A percentile compares a stretch with the other conserved stretches of the same genome.
Evolutionary conservation across 495 filamentous ascomycete species (phyloP).

Genomic region (Eremomyces bilateralis): DNA sequence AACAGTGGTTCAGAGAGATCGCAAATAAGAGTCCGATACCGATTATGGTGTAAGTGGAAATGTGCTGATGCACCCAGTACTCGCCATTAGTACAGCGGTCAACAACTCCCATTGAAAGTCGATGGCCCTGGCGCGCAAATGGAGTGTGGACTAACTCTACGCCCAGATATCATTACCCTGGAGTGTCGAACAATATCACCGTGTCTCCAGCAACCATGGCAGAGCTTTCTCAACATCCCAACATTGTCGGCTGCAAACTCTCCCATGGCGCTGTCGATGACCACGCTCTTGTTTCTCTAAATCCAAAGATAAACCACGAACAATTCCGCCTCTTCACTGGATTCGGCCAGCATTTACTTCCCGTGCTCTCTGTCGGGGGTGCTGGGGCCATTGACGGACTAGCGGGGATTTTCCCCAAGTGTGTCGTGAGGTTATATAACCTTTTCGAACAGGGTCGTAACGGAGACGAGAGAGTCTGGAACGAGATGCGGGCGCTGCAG

Average conservation of each 20-base stretch:
- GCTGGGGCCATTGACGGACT: constrained; percentile 43
- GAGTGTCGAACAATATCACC: constrained; percentile 37
- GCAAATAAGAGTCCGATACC: constrained; percentile 11
- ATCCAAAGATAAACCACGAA: constrained; percentile 24
- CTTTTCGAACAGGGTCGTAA: constrained; percentile 19
- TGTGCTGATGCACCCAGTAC: no score
- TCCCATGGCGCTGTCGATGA: constrained; percentile 41
- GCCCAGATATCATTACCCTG: constrained; percentile 40
- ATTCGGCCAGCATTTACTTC: constrained; percentile 42
- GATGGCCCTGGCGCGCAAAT: no score
- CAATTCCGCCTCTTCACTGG: constrained; percentile 40
- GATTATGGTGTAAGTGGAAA: constrained; percentile 11
- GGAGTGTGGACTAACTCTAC: background rate
- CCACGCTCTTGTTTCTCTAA: constrained; percentile 34
- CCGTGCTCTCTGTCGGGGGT: constrained; percentile 33
- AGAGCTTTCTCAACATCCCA: constrained; percentile 29
- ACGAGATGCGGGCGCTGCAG: constrained; percentile 29
- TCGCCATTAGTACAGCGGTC: no score
- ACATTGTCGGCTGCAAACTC: constrained; percentile 47
- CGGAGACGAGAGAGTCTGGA: constrained; percentile 13
- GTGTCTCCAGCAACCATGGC: constrained; percentile 32
- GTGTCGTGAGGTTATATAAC: constrained; percentile 30
- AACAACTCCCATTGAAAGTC: no score
- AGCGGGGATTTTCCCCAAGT: constrained; percentile 38
- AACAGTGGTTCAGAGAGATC: constrained; percentile 13